Evolutionary conservation across 2,329 filamentous ascomycete genomes (phyloP).

Genomic region (Talaromyces sp.): DNA sequence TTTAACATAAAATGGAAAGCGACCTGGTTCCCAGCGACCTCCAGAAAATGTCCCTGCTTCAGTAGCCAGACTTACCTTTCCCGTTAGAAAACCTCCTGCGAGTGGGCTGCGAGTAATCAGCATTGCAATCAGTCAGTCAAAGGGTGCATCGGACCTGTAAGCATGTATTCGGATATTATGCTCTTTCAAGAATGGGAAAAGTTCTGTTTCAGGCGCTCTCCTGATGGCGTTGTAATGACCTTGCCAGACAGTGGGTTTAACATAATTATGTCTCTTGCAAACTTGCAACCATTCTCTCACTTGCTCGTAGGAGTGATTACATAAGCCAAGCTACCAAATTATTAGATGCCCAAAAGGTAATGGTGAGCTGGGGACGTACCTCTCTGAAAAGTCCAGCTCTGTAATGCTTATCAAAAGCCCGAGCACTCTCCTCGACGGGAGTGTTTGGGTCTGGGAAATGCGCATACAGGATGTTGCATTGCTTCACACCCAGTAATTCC

Average conservation of each 20-base stretch:
- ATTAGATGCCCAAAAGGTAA: neutral
- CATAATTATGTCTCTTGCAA: conserved; percentile 1
- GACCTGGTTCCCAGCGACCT: neutral
- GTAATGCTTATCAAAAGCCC: conserved; percentile 1
- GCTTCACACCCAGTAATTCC: neutral
- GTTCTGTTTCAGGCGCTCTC: conserved; percentile 1
- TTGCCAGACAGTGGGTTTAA: conserved; percentile 1
- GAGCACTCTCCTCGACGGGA: conserved; percentile 1
- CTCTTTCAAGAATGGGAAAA: conserved; percentile 2
- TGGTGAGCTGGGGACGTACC: neutral
- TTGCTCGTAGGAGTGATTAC: conserved; percentile 1
- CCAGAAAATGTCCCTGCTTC: neutral
- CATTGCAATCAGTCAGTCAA: neutral
- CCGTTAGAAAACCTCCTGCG: neutral
- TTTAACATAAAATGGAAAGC: conserved; percentile 3
- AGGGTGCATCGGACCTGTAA: neutral
- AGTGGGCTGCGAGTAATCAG: neutral
- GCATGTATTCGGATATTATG: neutral
- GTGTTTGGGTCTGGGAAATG: conserved; percentile 1
- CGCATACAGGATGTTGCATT: conserved; percentile 1
- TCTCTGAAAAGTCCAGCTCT: neutral
- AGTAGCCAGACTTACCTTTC: conserved; percentile 1
- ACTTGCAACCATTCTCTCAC: conserved; percentile 1
- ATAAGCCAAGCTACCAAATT: conserved; percentile 1
- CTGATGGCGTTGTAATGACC: conserved; percentile 2